phyloP scores from a whole-genome alignment of 495 filamentous ascomycete species.

The Thermothielavioides terrestris region DNA sequence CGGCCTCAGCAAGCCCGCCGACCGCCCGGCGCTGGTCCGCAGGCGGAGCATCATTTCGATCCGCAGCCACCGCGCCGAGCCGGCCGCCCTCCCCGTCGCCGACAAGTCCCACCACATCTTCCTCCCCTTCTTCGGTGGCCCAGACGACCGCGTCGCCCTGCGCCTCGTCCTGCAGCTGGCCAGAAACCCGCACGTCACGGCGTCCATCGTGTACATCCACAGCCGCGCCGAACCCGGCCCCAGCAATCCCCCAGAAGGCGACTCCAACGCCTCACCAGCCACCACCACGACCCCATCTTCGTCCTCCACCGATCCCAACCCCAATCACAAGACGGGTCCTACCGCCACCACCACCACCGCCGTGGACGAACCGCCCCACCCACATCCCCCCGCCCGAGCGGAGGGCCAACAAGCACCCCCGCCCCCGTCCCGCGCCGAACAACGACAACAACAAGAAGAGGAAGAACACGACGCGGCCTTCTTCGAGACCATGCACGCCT shows the following conservation, averaged over 20 bases:
- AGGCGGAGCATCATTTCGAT: slow-evolving; percentile 51
- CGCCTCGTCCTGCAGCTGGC: slow-evolving; percentile 74
- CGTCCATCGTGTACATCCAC: slow-evolving; percentile 53
- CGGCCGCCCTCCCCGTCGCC: slow-evolving; percentile 38
- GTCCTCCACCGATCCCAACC: slow-evolving; percentile 17
- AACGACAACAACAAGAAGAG: too few relatives aligned
- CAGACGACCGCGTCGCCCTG: slow-evolving; percentile 75
- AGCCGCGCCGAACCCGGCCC: slow-evolving; percentile 13
- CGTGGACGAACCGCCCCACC: too few relatives aligned
- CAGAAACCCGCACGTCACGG: slow-evolving; percentile 66
- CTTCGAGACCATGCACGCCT: slow-evolving; percentile 54
- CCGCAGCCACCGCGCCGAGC: slow-evolving; percentile 39
- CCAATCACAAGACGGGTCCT: not conserved
- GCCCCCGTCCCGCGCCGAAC: too few relatives aligned
- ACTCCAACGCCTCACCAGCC: too few relatives aligned
- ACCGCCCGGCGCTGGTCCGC: slow-evolving; percentile 33
- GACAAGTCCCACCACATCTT: slow-evolving; percentile 79
- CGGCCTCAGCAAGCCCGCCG: slow-evolving; percentile 32
- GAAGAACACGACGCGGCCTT: slow-evolving; percentile 44
- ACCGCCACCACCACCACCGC: slow-evolving; percentile 15
- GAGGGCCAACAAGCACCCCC: too few relatives aligned
- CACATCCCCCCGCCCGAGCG: too few relatives aligned
- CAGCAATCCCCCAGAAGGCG: not conserved
- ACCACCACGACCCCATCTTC: too few relatives aligned
- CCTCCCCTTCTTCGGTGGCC: slow-evolving; percentile 77